Conservation (phyloP, 371 early-diverging fungal genomes). For the Lichtheimia ornata region DNA sequence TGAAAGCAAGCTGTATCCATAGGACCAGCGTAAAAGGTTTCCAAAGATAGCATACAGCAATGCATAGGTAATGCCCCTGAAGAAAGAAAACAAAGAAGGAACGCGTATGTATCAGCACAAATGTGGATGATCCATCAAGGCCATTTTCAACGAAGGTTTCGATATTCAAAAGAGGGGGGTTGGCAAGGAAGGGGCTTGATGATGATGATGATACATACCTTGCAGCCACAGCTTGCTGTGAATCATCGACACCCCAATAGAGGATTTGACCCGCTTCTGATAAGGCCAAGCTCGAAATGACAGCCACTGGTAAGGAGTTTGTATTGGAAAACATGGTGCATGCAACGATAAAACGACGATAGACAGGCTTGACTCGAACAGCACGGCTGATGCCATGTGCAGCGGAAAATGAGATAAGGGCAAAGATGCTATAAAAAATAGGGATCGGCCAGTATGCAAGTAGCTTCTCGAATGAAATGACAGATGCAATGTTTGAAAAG, state of each 20-base stretch:
- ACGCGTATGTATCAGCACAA: too few species aligned
- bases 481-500: constrained; percentile 69
- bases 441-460: constrained; percentile 76
- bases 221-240: constrained; percentile 61
- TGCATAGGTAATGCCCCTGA: constrained; percentile 74
- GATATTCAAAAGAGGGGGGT: too few species aligned
- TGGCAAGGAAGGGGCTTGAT: not conserved
- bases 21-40: constrained; percentile 77
- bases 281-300: constrained; percentile 70
- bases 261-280: constrained; percentile 64
- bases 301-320: constrained; percentile 73
- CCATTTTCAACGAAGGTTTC: too few species aligned
- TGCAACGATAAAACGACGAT: constrained; percentile 64
- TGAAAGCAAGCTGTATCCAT: constrained; percentile 66
- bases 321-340: constrained; percentile 74
- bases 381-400: constrained; percentile 37
- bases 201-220: constrained; percentile 44
- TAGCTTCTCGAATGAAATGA: constrained; percentile 59
- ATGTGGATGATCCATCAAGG: too few species aligned
- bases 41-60: constrained; percentile 75
- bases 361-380: constrained; percentile 47
- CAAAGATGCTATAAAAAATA: constrained; percentile 58
- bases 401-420: constrained; percentile 18
- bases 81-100: not conserved
- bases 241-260: constrained; percentile 62